These are phyloP conservation scores for Solanum etuberosum DNA, from an alignment of 257 asterid genomes.

Conservation along the genomic window DNA sequence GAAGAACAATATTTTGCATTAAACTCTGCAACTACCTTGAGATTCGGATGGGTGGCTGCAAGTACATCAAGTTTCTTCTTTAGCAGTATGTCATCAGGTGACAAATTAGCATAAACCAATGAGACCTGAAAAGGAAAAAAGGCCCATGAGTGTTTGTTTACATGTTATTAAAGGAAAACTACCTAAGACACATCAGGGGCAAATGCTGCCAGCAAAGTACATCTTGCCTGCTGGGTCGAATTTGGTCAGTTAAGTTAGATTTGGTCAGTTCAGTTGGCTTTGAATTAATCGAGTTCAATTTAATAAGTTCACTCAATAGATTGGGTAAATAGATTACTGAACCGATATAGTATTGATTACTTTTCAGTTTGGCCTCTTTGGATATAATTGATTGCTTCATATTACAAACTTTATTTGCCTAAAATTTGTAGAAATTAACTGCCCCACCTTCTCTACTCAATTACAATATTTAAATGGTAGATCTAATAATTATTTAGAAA, in stretches of 20 bases:
- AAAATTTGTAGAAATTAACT: not conserved
- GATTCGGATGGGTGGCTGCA: constrained; percentile 73
- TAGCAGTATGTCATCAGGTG: constrained; percentile 97
- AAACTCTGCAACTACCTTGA: constrained; percentile 43
- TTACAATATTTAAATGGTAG: not conserved
- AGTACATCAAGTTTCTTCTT: constrained; percentile 86
- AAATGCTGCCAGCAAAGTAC: not conserved
- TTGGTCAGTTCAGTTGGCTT: not conserved
- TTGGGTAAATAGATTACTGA: not conserved
- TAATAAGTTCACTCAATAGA: not conserved
- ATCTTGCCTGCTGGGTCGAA: not conserved
- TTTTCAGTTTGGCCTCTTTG: not conserved
- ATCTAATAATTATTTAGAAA: not conserved
- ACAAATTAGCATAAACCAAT: constrained; percentile 76
- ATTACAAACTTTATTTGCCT: not conserved
- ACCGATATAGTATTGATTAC: not conserved
- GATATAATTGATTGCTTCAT: not conserved
- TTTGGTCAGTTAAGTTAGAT: not conserved
- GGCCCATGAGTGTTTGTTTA: not conserved
- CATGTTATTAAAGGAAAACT: not conserved
- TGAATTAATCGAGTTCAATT: not conserved
- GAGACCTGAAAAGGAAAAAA: constrained; percentile 47
- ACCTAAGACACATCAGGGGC: not conserved
- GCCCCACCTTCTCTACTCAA: not conserved
- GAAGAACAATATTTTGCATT: not conserved